These are phyloP conservation scores for Talaromyces wortmannii DNA, from an alignment of 495 filamentous ascomycete species.

Conservation along the genomic window DNA sequence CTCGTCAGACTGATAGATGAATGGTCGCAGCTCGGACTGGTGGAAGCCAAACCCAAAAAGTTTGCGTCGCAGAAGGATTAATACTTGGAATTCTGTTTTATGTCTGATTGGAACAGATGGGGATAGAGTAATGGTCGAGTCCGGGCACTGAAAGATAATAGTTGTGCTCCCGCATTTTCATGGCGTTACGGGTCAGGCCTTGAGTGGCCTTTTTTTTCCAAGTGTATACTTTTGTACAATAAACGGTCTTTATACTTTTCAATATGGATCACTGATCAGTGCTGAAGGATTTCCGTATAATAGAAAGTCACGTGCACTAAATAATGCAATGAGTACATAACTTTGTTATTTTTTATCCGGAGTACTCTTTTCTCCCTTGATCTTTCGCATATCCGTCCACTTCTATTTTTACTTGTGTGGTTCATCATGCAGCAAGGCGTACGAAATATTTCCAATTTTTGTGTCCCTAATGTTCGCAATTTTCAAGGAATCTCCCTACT, in stretches of 20 bases:
- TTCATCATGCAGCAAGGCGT: background rate
- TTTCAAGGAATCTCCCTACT: background rate
- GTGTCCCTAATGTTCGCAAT: background rate
- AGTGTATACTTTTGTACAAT: too few relatives aligned
- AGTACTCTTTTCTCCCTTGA: background rate
- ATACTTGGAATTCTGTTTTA: background rate
- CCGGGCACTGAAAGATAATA: too few relatives aligned
- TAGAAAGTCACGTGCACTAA: too few relatives aligned
- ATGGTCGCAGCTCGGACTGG: background rate
- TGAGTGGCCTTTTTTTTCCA: too few relatives aligned
- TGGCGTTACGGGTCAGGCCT: too few relatives aligned
- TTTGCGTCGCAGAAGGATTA: conserved; percentile 1
- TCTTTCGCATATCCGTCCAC: background rate
- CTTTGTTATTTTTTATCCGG: too few relatives aligned
- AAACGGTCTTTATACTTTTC: too few relatives aligned
- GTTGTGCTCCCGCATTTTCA: too few relatives aligned
- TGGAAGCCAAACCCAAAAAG: conserved; percentile 4
- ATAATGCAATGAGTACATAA: too few relatives aligned
- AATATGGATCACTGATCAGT: too few relatives aligned
- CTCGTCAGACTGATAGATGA: background rate
- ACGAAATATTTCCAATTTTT: background rate
- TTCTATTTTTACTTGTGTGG: background rate
- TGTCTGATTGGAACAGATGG: background rate
- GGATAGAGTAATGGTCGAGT: background rate
- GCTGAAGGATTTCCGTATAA: too few relatives aligned